Evolutionary conservation across 495 filamentous ascomycete species (phyloP), one percentile per base, ranked within the genome.

Genomic region (Haplographium delicatum): DNA sequence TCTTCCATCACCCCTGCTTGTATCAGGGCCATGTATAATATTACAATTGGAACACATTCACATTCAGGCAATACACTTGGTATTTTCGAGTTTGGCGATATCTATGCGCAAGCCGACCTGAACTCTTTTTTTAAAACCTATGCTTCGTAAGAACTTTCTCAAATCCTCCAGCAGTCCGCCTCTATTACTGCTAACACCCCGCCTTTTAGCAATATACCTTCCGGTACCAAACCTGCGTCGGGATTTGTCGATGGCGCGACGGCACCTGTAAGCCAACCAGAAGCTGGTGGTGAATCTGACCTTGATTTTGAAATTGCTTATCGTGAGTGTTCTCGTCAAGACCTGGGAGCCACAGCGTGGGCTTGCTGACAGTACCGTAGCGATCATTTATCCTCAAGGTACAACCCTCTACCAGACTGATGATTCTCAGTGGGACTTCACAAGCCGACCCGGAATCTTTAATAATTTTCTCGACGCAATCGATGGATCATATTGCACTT

Each of bases 381-480:
- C 50, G 11, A 18, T 58, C 16, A 58, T 54, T 18, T 58, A 58
- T 24, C 56, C 51, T 16, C 56, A 58, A 24, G 37, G 35, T 15
- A 38, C 41, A 4, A 30, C 48, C 10, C 47, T 58, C 18, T 54
- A 41, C 35, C 56, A 58, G 25, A 44, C 27, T 1, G 55, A 53
- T 20, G 50, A 58, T 37, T 26, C 31, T 16, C 33, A 47, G 4
- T 50, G 65, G 20, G 70, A 66, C 24, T 70, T 68, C 8, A 65
- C 72, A 28, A 30, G 20, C 23, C 49, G 26, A 16, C 19, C 33
- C 1, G 55, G 55, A 11, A 53, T 53, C 19, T 20, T 68, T 49
- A 73, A 72, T 56, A 73, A 62, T 28, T 77, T 83, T 61, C 70
- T 80, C 52, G 75, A 82, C 59, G 79, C 79, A 16, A 70, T 86